Base-by-base conservation (phyloP, 345 rosid species). In the Eucalyptus dawsonii region DNA sequence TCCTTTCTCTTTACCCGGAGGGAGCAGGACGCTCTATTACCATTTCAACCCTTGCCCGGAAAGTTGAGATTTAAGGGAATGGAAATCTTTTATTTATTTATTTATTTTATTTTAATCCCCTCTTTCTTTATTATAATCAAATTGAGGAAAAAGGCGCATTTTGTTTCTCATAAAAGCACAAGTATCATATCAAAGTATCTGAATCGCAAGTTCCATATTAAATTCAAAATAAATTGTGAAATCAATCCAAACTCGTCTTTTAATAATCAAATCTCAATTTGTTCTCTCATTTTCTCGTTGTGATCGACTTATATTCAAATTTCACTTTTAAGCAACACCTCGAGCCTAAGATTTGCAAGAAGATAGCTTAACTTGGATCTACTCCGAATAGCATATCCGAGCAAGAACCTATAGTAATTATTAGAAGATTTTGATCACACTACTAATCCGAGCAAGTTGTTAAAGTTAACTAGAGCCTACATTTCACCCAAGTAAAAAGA, bases 241-340 rank as follows among this genome's bases (percentile, higher is more conserved):
- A 69, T 34, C 44, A 34, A 72, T 34, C 14, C 14, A 3, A 72
- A 19, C 44, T 37, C 4, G 2, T 2, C 2, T 69, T 69, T 44
- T 69, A 9, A 31, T 31, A 69, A 31, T 15, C 22, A 7, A 67
- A 31, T 69, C 80, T 34, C 44, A 9, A 8, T 69, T 69, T 34
- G 25, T 19, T 34, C 7, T 69, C 25, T 17, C 2, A 1, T 14
- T 62, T 34, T 65, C 2, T 13, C 2, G 0, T 27, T 1, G 2
- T 29, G 9, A 65, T 65, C 5, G 3, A 9, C 0, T 37, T 37
- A 37, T 72, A 37, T 72, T 37, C 5, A 19, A 37, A 24, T 37
- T 11, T 21, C 12, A 37, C 42, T 69, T 69, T 15, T 5, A 16
- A 67, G 42, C 6, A 1, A 69, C 4, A 31, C 2, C 21, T n/a